phyloP scores from a whole-genome alignment of 2,329 filamentous ascomycete genomes.

The Pseudogymnoascus sp. region DNA sequence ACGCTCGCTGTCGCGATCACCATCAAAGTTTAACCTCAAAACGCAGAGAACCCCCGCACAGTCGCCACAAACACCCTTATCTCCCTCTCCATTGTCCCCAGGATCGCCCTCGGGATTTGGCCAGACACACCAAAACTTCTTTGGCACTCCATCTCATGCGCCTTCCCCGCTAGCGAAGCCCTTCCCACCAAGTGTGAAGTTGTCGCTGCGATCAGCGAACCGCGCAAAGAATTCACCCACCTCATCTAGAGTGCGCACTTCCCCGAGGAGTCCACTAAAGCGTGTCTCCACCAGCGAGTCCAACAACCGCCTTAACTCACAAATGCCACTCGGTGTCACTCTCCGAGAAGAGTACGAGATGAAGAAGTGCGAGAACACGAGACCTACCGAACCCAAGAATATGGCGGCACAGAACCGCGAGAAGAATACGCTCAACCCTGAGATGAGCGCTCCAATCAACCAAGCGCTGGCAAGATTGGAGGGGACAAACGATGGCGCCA shows the following conservation, averaged over 20 bases:
- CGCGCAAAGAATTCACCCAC: slow-evolving; percentile 49
- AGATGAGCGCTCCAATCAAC: slow-evolving; percentile 46
- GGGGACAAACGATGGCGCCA: slow-evolving; percentile 31
- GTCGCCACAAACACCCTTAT: slow-evolving; percentile 49
- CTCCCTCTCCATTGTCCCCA: slow-evolving; percentile 48
- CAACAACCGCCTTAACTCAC: slow-evolving; percentile 28
- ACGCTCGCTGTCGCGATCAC: slow-evolving; percentile 85
- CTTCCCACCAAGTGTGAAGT: slow-evolving; percentile 57
- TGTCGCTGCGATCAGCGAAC: slow-evolving; percentile 56
- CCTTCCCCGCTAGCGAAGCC: slow-evolving; percentile 53
- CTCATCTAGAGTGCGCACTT: slow-evolving; percentile 56
- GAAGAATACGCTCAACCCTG: slow-evolving; percentile 40
- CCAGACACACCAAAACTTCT: slow-evolving; percentile 7
- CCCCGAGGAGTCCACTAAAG: slow-evolving; percentile 73
- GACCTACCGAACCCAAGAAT: slow-evolving; percentile 36
- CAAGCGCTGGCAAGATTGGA: slow-evolving; percentile 41
- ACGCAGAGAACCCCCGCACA: slow-evolving; percentile 30
- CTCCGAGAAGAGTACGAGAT: slow-evolving; percentile 6
- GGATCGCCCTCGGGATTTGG: slow-evolving; percentile 39
- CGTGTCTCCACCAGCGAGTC: slow-evolving; percentile 56
- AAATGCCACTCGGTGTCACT: neutral
- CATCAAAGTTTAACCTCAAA: slow-evolving; percentile 73
- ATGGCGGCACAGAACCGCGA: slow-evolving; percentile 44
- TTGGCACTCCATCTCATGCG: slow-evolving; percentile 30
- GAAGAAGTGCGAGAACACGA: slow-evolving; percentile 16